A percentile compares a stretch with the other conserved stretches of the same genome.
Conservation (phyloP, 305 asterid genomes). For the Fraxinus paxiana region DNA sequence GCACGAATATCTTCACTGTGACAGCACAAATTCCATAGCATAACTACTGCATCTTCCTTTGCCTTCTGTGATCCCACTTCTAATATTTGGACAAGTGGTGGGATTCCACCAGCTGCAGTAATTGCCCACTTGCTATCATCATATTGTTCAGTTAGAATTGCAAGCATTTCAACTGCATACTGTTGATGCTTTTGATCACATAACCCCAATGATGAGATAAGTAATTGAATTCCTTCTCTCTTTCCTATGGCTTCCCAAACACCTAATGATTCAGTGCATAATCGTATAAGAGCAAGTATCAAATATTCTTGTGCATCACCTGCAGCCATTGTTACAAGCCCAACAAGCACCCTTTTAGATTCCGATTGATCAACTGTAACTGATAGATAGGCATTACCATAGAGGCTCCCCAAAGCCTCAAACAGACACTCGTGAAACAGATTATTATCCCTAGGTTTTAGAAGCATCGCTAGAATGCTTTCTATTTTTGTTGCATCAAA, state of each 20-base stretch:
- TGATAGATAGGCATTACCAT: conserved; percentile 51
- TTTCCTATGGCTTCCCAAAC: conserved; percentile 83
- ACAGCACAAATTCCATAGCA: conserved; percentile 65
- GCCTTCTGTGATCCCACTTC: conserved; percentile 74
- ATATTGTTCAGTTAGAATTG: conserved; percentile 64
- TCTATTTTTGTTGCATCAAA: conserved; percentile 56
- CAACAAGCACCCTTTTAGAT: conserved; percentile 69
- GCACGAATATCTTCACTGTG: conserved; percentile 79
- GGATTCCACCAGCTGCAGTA: conserved; percentile 93
- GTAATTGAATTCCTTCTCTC: conserved; percentile 85
- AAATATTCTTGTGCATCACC: conserved; percentile 68
- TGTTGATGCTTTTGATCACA: conserved; percentile 80
- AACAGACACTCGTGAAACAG: conserved; percentile 74
- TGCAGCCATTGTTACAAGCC: conserved; percentile 63
- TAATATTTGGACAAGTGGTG: conserved; percentile 75
- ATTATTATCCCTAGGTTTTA: conserved; percentile 82
- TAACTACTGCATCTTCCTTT: conserved; percentile 55
- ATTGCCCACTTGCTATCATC: conserved; percentile 97
- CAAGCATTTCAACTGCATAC: conserved; percentile 69
- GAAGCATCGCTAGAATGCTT: conserved; percentile 49
- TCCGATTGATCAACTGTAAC: conserved; percentile 46
- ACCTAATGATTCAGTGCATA: conserved; percentile 53
- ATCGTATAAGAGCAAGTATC: conserved; percentile 49
- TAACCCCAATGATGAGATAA: conserved; percentile 70
- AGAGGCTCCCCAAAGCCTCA: conserved; percentile 79